These are phyloP conservation scores for Fomitopsis serialis DNA, from an alignment of 768 basidiomycete genomes.

Conservation along the genomic window DNA sequence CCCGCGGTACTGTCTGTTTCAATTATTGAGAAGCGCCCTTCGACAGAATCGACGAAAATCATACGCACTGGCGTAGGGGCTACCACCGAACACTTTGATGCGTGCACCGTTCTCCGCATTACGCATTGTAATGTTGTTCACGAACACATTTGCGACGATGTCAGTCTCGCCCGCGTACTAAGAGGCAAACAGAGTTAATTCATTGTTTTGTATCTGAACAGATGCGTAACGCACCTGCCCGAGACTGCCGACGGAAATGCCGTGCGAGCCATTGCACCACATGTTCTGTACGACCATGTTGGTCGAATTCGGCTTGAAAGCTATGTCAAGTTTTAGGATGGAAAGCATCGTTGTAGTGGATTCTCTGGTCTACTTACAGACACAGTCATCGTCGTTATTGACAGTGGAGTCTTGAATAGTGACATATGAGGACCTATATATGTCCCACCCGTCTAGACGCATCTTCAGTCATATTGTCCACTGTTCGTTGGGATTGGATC, in stretches of 20 bases:
- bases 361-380: constrained; percentile 17
- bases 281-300: constrained; percentile 36
- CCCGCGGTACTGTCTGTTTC: constrained; percentile 32
- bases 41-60: background rate
- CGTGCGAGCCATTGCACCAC: constrained; percentile 38
- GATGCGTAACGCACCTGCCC: constrained; percentile 27
- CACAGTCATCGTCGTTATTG: constrained; percentile 38
- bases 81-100: constrained; percentile 48
- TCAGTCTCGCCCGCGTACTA: constrained; percentile 35
- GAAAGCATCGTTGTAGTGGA: no score
- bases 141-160: constrained; percentile 39
- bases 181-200: background rate
- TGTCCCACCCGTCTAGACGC: constrained; percentile 41
- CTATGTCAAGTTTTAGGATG: no score
- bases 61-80: constrained; percentile 28
- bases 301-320: constrained; percentile 44
- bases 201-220: background rate
- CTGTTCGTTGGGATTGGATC: background rate
- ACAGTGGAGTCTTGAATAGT: constrained; percentile 33
- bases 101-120: constrained; percentile 45
- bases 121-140: constrained; percentile 37
- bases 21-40: background rate
- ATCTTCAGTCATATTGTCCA: background rate
- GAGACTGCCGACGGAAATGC: constrained; percentile 45
- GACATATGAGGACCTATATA: constrained; percentile 34